Evolutionary conservation across 2,329 filamentous ascomycete genomes (phyloP).

Genomic region (Calonectria pauciramosa): DNA sequence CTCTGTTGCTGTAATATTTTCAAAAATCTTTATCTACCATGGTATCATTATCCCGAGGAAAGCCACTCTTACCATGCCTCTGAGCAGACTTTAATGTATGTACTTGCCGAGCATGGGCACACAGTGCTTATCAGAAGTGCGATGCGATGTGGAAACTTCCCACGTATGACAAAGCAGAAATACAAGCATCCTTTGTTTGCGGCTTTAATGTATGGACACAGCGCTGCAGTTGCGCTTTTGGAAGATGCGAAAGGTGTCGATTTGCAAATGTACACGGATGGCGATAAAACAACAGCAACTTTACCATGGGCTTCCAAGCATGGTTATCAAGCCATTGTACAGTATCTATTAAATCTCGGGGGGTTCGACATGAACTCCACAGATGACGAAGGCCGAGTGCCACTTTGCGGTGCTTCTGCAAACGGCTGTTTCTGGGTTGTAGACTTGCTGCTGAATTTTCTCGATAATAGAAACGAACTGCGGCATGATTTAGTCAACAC

Average conservation of each 20-base stretch:
- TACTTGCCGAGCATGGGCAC: slow-evolving; percentile 46
- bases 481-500: too few species aligned
- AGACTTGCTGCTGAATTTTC: too few species aligned
- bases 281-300: too few species aligned
- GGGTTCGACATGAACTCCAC: slow-evolving; percentile 18
- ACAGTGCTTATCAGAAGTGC: slow-evolving; percentile 47
- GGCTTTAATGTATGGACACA: slow-evolving; percentile 47
- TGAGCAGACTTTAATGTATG: too few species aligned
- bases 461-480: too few species aligned
- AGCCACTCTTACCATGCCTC: too few species aligned
- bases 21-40: too few species aligned
- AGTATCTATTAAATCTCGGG: slow-evolving; percentile 17
- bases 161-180: slow-evolving; percentile 12
- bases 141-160: neutral
- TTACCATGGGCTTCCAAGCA: neutral
- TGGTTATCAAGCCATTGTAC: neutral
- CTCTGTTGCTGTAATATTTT: slow-evolving; percentile 49
- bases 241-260: neutral
- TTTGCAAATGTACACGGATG: too few species aligned
- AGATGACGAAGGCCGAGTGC: neutral
- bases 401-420: neutral
- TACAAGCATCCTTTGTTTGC: slow-evolving; percentile 50
- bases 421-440: too few species aligned
- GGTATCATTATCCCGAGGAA: too few species aligned
- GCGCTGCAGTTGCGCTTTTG: slow-evolving; percentile 44